Evolutionary conservation across 78 protist genomes (phyloP), one percentile per base, ranked within the genome.

Genomic region (Polysphondylium violaceum): DNA sequence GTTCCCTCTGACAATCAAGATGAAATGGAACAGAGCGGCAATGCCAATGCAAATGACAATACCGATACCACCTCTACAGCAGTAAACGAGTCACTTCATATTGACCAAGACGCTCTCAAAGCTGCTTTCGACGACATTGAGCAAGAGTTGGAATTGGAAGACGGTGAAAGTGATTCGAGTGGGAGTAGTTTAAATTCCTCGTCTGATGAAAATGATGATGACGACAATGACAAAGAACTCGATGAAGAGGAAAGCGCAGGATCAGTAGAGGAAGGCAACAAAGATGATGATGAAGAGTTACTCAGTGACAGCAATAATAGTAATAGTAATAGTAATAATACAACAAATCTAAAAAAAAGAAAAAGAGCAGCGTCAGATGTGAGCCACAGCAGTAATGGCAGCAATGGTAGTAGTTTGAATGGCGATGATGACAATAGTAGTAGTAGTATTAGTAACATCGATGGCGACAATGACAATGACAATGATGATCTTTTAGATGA

Each of bases 81-180:
- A 43, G 23, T 47, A 69, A 21, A 6, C 5, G 55, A 23, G 2
- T 5, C 36, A 61, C 6, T 33, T 5, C 7, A 4, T 55, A 25
- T 44, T 23, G 27, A 61, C 2, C 36, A 41, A 0, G 73, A 77
- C 33, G 51, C 44, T 17, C 33, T 5, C 0, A 64, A 50, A 16
- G 41, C 44, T 64, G 23, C 2, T 50, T 9, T n/a, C 12, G 50
- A 33, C 16, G 25, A 44, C 21, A 64, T 50, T 31, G 75, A 77
- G 29, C 76, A 73, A 0, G 87, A 77, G 21, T n/a, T 14, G 36
- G 87, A 77, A 27, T 51, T 77, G 64, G 63, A 77, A 23, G 87
- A 77, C 64, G 87, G 87, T 9, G 87, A 77, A 29, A 56, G 59
- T 29, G 74, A 61, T 60, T 44, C 61, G 7, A 55, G 44, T 33